Evolutionary conservation across 768 basidiomycete species (phyloP), one percentile per base, ranked within the genome.

Genomic region (Tylopilus felleus): DNA sequence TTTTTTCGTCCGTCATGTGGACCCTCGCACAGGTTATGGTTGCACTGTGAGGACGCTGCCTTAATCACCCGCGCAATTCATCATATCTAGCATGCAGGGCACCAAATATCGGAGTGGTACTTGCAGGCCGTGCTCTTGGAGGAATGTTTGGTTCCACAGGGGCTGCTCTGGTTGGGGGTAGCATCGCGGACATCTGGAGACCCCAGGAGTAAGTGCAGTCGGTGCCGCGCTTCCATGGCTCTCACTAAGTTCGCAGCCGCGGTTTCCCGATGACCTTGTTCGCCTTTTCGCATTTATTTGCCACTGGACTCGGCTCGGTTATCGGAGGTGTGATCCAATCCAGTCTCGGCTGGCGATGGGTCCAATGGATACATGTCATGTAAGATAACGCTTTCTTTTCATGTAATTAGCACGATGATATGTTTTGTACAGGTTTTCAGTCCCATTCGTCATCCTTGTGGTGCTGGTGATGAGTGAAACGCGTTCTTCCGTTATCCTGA

Each of bases 331-430:
- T 83, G 78, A 76, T 88, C 31, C 81, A 89, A 61, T 75, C 79
- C 57, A 80, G 80, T 55, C 70, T 90, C 6, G 76, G 76, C 56
- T 92, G 90, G 88, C 73, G 88, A 36, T 91, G 90, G 88, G 86
- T 93, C 19, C 81, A 88, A 62, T 92, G 88, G 88, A 76, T 90
- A 13, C 81, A 84, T 54, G 69, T 82, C 63, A 86, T 85, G 85
- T 82, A 46, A 51, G 62, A 28, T 28, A 13, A 41, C 10, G 2
- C 2, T 19, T 42, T 5, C 23, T 21, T 19, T 48, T 29, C 5
- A 8, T n/a, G 12, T 35, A 12, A 19, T 17, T 27, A 22, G 14
- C 4, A 10, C 16, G 8, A n/a, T 5, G 17, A 21, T 27, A 47
- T 43, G 48, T 50, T 45, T 47, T 39, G 61, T 25, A 21, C 47